Evolutionary conservation across 2,329 filamentous ascomycete genomes (phyloP).

Genomic region (Stachybotrys echinatus): DNA sequence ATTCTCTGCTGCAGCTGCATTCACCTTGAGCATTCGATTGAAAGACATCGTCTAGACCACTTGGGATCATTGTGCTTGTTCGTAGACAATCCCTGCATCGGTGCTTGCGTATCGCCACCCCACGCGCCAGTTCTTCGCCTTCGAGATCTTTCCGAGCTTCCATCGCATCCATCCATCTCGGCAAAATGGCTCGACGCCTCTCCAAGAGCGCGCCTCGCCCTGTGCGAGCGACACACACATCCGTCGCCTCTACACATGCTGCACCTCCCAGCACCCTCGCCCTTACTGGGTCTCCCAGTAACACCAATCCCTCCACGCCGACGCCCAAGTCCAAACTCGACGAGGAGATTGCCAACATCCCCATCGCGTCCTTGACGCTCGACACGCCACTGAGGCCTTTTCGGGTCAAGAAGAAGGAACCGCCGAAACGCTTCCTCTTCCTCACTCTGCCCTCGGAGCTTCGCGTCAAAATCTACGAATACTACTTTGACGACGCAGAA

Average conservation of each 20-base stretch:
- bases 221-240: background rate
- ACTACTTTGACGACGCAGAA: conserved; percentile 51
- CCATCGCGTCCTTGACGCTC: conserved; percentile 39
- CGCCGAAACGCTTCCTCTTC: conserved; percentile 53
- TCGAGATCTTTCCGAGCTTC: background rate
- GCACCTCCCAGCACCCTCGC: background rate
- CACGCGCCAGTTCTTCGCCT: background rate
- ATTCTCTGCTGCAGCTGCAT: background rate
- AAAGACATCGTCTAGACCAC: background rate
- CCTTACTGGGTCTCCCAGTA: background rate
- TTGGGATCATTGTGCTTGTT: background rate
- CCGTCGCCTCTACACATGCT: background rate
- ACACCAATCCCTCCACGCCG: background rate
- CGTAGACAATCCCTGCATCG: background rate
- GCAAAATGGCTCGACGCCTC: background rate
- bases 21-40: background rate
- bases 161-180: background rate
- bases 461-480: conserved; percentile 62
- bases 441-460: conserved; percentile 65
- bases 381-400: conserved; percentile 27
- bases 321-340: conserved; percentile 15
- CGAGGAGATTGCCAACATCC: conserved; percentile 32
- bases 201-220: background rate
- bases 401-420: conserved; percentile 22
- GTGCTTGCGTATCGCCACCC: background rate